Evolutionary conservation across 2,329 filamentous ascomycete genomes (phyloP).

Genomic region (Colletotrichum somersetense): DNA sequence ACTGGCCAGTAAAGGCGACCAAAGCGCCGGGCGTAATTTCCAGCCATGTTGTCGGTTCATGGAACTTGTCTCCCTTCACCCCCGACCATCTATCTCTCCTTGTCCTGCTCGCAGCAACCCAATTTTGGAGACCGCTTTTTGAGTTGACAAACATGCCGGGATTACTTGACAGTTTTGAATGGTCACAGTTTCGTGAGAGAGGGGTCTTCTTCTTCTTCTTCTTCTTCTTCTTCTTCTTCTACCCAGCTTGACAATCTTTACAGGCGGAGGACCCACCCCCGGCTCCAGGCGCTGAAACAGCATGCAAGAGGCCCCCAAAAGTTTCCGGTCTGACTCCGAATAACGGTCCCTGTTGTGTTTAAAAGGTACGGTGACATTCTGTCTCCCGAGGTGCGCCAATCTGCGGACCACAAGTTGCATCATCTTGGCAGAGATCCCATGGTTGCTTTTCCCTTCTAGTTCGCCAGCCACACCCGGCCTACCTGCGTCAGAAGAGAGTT

Average conservation of each 20-base stretch:
- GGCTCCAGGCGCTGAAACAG: conserved; percentile 25
- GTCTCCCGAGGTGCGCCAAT: conserved; percentile 7
- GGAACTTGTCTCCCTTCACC: neutral
- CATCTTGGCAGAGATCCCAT: conserved; percentile 20
- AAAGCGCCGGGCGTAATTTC: conserved; percentile 25
- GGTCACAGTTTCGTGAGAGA: conserved; percentile 10
- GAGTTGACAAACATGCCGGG: neutral
- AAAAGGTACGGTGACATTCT: conserved; percentile 12
- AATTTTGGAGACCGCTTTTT: neutral
- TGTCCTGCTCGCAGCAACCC: neutral
- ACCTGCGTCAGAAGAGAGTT: neutral
- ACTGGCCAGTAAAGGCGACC: conserved; percentile 23
- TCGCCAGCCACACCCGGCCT: conserved; percentile 14
- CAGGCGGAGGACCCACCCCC: neutral
- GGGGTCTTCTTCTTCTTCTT: neutral
- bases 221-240: no score
- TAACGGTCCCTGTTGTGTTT: conserved; percentile 16
- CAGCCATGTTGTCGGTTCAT: conserved; percentile 12
- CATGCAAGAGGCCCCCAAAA: conserved; percentile 13
- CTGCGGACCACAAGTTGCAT: neutral
- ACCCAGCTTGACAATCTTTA: no score
- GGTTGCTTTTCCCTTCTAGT: conserved; percentile 9
- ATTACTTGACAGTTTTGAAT: conserved; percentile 16
- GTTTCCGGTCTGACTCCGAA: neutral
- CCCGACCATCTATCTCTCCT: neutral